phyloP scores from a whole-genome alignment of 108 stramenopile species.

The Cyclotella cryptica region DNA sequence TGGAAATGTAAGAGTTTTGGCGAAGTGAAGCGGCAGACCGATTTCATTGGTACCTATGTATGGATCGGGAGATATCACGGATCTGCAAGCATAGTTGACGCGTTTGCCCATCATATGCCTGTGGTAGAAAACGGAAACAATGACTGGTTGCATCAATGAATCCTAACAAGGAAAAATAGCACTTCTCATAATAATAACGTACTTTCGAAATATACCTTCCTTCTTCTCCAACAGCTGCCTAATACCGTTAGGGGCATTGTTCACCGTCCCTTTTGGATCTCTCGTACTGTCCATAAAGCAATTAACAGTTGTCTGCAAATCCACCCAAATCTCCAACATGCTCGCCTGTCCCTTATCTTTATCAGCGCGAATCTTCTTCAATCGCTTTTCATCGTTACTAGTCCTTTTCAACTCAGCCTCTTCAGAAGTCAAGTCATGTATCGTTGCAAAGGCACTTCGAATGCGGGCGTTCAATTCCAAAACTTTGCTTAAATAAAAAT shows the following conservation, averaged over 20 bases:
- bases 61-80: constrained; percentile 98
- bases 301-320: constrained; percentile 95
- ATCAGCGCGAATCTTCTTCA: constrained; percentile 42
- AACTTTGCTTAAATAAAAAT: constrained; percentile 85
- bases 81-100: constrained; percentile 97
- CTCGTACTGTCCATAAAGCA: constrained; percentile 95
- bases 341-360: constrained; percentile 62
- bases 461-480: constrained; percentile 76
- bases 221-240: constrained; percentile 97
- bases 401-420: constrained; percentile 39
- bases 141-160: neutral
- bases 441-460: constrained; percentile 47
- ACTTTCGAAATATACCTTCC: constrained; percentile 97
- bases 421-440: constrained; percentile 45
- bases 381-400: constrained; percentile 13
- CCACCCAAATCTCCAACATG: constrained; percentile 84
- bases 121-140: neutral
- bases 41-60: constrained; percentile 98
- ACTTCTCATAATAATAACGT: neutral
- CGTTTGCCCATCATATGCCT: constrained; percentile 99
- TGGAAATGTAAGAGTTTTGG: constrained; percentile 92
- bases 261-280: constrained; percentile 76
- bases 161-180: neutral
- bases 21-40: constrained; percentile 97
- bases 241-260: constrained; percentile 75